These are phyloP conservation scores for Penicillium simplicissimum DNA, from an alignment of 495 filamentous ascomycete genomes.

Conservation along the genomic window DNA sequence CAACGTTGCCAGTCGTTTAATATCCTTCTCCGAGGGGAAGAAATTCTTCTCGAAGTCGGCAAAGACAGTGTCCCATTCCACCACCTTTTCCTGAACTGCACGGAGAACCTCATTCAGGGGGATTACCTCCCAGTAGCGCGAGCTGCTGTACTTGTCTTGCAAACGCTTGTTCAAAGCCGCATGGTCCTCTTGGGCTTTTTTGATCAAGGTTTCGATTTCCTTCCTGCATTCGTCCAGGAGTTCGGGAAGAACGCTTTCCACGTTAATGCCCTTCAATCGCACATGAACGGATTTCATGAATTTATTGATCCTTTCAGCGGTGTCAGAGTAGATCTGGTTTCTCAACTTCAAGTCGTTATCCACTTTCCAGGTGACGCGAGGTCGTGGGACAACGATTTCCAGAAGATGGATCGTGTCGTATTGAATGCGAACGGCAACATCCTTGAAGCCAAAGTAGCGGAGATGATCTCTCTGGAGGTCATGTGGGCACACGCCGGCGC, in stretches of 20 bases:
- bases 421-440: slow-evolving; percentile 82
- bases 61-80: slow-evolving; percentile 91
- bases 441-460: slow-evolving; percentile 86
- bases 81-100: slow-evolving; percentile 87
- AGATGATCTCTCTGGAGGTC: slow-evolving; percentile 91
- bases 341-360: slow-evolving; percentile 88
- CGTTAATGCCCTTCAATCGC: slow-evolving; percentile 82
- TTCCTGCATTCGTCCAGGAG: slow-evolving; percentile 75
- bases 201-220: slow-evolving; percentile 73
- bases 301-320: slow-evolving; percentile 74
- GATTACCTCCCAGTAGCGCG: slow-evolving; percentile 94
- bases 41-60: slow-evolving; percentile 89
- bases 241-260: slow-evolving; percentile 85
- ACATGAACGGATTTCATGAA: slow-evolving; percentile 86
- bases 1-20: slow-evolving; percentile 82
- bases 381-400: slow-evolving; percentile 92
- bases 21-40: slow-evolving; percentile 97
- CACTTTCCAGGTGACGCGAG: slow-evolving; percentile 93
- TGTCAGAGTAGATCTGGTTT: slow-evolving; percentile 83
- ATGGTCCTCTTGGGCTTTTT: slow-evolving; percentile 81
- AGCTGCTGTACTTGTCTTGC: slow-evolving; percentile 86
- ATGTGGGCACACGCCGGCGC: slow-evolving; percentile 84
- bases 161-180: slow-evolving; percentile 67
- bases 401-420: slow-evolving; percentile 89
- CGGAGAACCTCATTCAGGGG: slow-evolving; percentile 86